Conservation (phyloP, 2,329 filamentous ascomycete genomes). For the Setomelanomma holmii region DNA sequence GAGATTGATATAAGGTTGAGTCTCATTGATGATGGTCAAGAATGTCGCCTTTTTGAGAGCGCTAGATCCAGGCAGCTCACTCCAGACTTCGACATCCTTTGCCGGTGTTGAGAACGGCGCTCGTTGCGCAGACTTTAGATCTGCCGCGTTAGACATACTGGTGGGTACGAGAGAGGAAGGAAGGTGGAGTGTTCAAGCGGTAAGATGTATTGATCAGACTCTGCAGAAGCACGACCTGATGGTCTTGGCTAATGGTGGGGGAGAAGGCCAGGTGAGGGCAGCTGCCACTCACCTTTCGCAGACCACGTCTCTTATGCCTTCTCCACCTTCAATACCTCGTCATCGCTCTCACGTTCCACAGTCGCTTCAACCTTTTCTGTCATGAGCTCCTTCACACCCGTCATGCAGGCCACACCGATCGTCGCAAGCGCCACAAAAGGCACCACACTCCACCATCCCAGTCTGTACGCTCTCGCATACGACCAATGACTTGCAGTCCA, state of each 20-base stretch:
- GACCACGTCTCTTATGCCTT: slow-evolving; percentile 2
- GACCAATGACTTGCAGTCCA: slow-evolving; percentile 38
- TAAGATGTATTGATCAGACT: no score
- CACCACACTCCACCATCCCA: slow-evolving; percentile 42
- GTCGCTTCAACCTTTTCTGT: slow-evolving; percentile 43
- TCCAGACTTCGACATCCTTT: no score
- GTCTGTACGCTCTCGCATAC: slow-evolving; percentile 36
- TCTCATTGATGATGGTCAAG: no score
- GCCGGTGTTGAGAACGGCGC: no score
- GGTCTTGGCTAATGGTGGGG: no score
- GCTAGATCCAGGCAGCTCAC: no score
- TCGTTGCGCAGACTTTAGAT: no score
- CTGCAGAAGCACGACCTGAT: neutral
- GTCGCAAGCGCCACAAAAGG: slow-evolving; percentile 41
- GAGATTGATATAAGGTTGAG: no score
- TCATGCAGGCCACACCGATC: slow-evolving; percentile 33
- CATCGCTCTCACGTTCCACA: slow-evolving; percentile 29
- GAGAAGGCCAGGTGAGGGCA: neutral
- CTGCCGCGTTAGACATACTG: no score
- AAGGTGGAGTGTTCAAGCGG: no score
- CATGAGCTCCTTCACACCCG: slow-evolving; percentile 37
- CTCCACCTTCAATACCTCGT: slow-evolving; percentile 17
- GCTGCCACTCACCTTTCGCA: neutral
- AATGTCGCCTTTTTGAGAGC: no score
- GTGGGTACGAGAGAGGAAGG: no score